Conservation (phyloP, 208 protist genomes). For the Trypanosoma grayi region DNA sequence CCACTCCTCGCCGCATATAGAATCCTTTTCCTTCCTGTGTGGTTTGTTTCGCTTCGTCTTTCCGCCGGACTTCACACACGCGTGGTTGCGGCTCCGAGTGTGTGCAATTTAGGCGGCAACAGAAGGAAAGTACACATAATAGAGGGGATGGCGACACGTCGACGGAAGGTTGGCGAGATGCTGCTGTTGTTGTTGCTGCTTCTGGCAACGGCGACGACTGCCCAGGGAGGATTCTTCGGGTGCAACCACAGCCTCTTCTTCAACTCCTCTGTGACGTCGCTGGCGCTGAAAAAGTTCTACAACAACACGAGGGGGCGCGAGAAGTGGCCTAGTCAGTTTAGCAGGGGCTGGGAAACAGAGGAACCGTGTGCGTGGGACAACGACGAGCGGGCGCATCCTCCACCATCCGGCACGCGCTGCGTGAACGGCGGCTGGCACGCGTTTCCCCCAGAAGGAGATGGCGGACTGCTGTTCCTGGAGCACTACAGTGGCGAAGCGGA, state of each 20-base stretch:
- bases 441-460: slow-evolving; percentile 14
- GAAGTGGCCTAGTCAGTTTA: slow-evolving; percentile 15
- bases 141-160: too few relatives aligned
- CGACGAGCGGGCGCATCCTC: not conserved
- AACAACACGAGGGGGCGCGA: slow-evolving; percentile 11
- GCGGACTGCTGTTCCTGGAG: slow-evolving; percentile 16
- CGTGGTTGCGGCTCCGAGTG: too few relatives aligned
- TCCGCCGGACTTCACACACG: too few relatives aligned
- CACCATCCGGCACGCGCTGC: slow-evolving; percentile 11
- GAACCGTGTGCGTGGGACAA: slow-evolving; percentile 25
- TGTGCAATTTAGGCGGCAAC: too few relatives aligned
- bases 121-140: too few relatives aligned
- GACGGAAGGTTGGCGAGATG: too few relatives aligned
- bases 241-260: slow-evolving; percentile 16
- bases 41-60: too few relatives aligned
- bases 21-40: too few relatives aligned
- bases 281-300: slow-evolving; percentile 20
- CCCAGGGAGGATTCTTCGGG: slow-evolving; percentile 5
- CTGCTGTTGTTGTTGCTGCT: not conserved
- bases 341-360: slow-evolving; percentile 6
- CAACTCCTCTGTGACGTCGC: slow-evolving; percentile 7
- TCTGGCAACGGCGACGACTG: not conserved
- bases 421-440: slow-evolving; percentile 13
- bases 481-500: slow-evolving; percentile 23
- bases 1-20: too few relatives aligned